Percentiles rank a stretch among this genome's conserved stretches.
phyloP scores from a whole-genome alignment of 176 grass and related monocot species.

The Cenchrus purpureus region DNA sequence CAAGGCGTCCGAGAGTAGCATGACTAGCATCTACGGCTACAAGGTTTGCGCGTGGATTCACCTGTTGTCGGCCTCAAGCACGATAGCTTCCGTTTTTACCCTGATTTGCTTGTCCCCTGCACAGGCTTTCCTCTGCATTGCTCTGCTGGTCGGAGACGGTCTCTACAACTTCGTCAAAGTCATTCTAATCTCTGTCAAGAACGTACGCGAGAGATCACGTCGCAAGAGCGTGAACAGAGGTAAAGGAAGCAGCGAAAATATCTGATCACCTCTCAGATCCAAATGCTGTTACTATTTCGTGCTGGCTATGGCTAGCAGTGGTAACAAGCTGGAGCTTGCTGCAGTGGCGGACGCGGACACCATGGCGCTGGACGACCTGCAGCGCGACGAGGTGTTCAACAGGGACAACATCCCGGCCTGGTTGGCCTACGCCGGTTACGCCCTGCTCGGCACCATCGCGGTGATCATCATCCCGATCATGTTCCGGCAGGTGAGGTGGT shows the following conservation, averaged over 20 bases:
- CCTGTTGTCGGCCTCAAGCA: not conserved
- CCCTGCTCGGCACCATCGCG: slow-evolving; percentile 52
- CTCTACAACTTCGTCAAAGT: slow-evolving; percentile 96
- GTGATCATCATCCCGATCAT: slow-evolving; percentile 72
- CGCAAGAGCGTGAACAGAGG: slow-evolving; percentile 60
- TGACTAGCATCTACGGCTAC: slow-evolving; percentile 88
- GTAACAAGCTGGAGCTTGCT: not conserved
- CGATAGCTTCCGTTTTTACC: not conserved
- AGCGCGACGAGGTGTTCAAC: slow-evolving; percentile 74
- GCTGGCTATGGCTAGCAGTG: not conserved
- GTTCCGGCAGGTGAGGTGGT: slow-evolving; percentile 90
- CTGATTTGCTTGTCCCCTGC: not conserved
- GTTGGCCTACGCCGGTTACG: slow-evolving; percentile 71
- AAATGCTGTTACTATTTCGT: not conserved
- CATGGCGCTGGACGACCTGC: slow-evolving; percentile 58
- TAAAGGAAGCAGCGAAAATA: slow-evolving; percentile 19
- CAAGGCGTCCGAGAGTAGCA: slow-evolving; percentile 59
- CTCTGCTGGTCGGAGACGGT: slow-evolving; percentile 86
- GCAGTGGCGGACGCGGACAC: slow-evolving; percentile 61
- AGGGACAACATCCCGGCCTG: slow-evolving; percentile 69
- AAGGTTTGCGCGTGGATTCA: slow-evolving; percentile 56
- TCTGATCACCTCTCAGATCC: not conserved
- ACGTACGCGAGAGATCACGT: slow-evolving; percentile 58
- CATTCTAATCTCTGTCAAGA: slow-evolving; percentile 62
- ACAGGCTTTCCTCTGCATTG: slow-evolving; percentile 94